Evolutionary conservation across 345 rosid species (phyloP).

Genomic region (Eucalyptus polyanthemos): DNA sequence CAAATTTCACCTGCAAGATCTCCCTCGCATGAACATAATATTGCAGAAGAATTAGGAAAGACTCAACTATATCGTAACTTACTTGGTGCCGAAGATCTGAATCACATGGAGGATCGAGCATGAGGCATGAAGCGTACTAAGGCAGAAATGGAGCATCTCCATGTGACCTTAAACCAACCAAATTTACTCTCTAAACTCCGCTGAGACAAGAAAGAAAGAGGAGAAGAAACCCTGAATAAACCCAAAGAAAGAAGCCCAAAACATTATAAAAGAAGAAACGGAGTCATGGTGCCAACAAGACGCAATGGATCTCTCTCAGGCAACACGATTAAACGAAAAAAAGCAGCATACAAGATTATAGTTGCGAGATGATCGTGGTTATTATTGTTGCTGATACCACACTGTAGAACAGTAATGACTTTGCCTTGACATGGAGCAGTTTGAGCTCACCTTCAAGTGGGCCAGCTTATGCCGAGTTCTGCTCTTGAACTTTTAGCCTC

Average conservation of each 20-base stretch:
- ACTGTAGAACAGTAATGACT: neutral
- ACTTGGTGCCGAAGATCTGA: neutral
- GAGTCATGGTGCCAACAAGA: constrained; percentile 70
- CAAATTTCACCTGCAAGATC: neutral
- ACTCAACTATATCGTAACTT: neutral
- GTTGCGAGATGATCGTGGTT: neutral
- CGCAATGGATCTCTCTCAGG: constrained; percentile 76
- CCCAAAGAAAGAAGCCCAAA: neutral
- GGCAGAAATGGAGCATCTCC: neutral
- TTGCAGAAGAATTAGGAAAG: neutral
- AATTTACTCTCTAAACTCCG: neutral
- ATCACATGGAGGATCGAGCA: neutral
- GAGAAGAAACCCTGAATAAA: neutral
- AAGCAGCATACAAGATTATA: neutral
- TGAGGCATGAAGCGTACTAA: neutral
- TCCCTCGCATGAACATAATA: neutral
- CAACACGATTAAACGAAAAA: neutral
- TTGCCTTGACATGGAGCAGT: neutral
- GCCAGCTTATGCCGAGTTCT: neutral
- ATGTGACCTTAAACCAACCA: neutral
- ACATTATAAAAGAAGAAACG: neutral
- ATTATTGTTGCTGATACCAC: neutral
- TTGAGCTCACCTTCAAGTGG: neutral
- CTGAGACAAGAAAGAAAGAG: neutral
- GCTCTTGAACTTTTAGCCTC: neutral